phyloP scores from a whole-genome alignment of 371 early-diverging fungal genomes.

The Amoeboaphelidium protococcarum region DNA sequence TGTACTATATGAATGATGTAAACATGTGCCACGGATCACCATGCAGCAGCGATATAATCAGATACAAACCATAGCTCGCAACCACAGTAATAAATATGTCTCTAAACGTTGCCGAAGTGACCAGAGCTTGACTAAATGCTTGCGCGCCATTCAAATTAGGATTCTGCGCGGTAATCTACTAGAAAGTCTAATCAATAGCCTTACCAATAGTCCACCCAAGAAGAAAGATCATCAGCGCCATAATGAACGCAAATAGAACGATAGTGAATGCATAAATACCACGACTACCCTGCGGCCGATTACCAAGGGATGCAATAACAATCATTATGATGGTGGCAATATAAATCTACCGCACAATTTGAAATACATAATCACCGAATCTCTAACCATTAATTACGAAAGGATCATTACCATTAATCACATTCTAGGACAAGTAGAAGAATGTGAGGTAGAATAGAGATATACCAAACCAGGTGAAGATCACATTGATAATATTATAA shows the following conservation, averaged over 20 bases:
- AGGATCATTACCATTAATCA: background rate
- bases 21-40: constrained; percentile 82
- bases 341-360: constrained; percentile 35
- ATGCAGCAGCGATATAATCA: constrained; percentile 41
- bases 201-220: constrained; percentile 9
- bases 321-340: constrained; percentile 40
- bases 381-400: background rate
- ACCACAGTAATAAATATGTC: constrained; percentile 45
- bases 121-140: no score
- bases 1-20: constrained; percentile 57
- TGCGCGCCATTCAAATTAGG: constrained; percentile 9
- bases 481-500: constrained; percentile 34
- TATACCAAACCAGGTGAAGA: constrained; percentile 53
- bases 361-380: background rate
- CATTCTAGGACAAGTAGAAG: background rate
- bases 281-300: constrained; percentile 66
- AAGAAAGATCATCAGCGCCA: constrained; percentile 39
- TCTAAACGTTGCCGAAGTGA: constrained; percentile 25
- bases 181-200: no score
- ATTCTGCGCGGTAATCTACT: background rate
- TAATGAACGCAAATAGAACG: constrained; percentile 37
- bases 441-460: constrained; percentile 1
- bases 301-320: constrained; percentile 68
- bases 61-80: constrained; percentile 62
- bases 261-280: constrained; percentile 31